Conservation (phyloP, 2,329 filamentous ascomycete species). For the Tolypocladium guangdongense region DNA sequence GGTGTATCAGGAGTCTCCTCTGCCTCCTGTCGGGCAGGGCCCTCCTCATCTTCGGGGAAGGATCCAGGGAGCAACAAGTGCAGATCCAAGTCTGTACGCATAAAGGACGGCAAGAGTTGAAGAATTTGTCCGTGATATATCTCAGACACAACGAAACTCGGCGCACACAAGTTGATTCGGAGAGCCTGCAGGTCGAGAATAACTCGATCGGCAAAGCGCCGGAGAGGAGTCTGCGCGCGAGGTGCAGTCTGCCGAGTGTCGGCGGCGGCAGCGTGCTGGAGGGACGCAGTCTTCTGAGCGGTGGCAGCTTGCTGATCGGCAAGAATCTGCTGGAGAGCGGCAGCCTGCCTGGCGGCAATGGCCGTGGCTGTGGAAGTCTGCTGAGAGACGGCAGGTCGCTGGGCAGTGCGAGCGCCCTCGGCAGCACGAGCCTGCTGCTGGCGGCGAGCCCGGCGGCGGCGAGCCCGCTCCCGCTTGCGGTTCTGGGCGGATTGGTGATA, state of each 20-base stretch:
- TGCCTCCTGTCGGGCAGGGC: conserved; percentile 2
- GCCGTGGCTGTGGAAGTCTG: neutral
- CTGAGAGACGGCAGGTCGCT: neutral
- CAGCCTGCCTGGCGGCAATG: neutral
- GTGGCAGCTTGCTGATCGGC: neutral
- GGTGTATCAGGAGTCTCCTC: neutral
- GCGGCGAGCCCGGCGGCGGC: neutral
- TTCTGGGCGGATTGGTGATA: neutral
- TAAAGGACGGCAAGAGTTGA: conserved; percentile 9
- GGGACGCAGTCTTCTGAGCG: neutral
- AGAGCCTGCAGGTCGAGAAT: conserved; percentile 20
- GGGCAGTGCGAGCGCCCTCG: neutral
- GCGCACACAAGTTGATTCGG: conserved; percentile 12
- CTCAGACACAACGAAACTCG: conserved; percentile 16
- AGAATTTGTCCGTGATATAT: conserved; percentile 13
- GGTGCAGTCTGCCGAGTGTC: neutral
- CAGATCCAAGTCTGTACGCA: conserved; percentile 8
- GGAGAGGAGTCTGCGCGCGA: neutral
- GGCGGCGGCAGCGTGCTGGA: too few relatives aligned
- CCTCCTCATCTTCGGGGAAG: conserved; percentile 12
- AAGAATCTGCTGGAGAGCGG: neutral
- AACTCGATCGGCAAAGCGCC: conserved; percentile 8
- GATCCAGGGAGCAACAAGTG: conserved; percentile 13
- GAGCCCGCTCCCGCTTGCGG: neutral
- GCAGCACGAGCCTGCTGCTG: neutral